Evolutionary conservation across 352 stramenopile genomes (phyloP).

Genomic region (Phytopythium mirpurense): DNA sequence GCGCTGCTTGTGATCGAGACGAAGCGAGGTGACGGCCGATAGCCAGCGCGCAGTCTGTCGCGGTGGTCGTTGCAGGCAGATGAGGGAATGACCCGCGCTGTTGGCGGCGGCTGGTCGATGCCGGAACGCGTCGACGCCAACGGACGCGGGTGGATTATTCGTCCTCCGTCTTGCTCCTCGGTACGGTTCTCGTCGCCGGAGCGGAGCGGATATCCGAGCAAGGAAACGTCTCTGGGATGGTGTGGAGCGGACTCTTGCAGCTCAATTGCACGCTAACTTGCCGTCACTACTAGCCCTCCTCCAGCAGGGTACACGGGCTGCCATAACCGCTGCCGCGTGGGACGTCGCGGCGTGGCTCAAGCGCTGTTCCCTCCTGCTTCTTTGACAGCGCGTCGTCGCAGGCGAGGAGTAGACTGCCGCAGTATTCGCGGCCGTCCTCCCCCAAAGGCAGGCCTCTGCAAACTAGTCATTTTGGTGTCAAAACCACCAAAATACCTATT

Average conservation of each 20-base stretch:
- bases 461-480: too few relatives aligned
- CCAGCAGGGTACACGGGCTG: background rate
- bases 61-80: background rate
- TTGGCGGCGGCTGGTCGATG: background rate
- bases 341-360: background rate
- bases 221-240: constrained; percentile 3
- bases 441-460: too few relatives aligned
- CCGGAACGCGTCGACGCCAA: background rate
- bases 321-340: background rate
- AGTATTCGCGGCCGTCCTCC: too few relatives aligned
- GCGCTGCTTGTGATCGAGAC: background rate
- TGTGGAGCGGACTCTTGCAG: background rate
- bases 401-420: too few relatives aligned
- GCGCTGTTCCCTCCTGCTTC: background rate
- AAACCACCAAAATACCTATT: too few relatives aligned
- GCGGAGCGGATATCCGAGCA: background rate
- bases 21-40: too few relatives aligned
- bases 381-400: background rate
- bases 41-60: background rate
- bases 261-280: too few relatives aligned
- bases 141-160: background rate
- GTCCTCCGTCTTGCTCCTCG: background rate
- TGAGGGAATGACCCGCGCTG: background rate
- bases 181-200: background rate
- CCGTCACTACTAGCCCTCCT: background rate